Conservation (phyloP, 2,329 filamentous ascomycete genomes). For the Raffaelea albimanens region DNA sequence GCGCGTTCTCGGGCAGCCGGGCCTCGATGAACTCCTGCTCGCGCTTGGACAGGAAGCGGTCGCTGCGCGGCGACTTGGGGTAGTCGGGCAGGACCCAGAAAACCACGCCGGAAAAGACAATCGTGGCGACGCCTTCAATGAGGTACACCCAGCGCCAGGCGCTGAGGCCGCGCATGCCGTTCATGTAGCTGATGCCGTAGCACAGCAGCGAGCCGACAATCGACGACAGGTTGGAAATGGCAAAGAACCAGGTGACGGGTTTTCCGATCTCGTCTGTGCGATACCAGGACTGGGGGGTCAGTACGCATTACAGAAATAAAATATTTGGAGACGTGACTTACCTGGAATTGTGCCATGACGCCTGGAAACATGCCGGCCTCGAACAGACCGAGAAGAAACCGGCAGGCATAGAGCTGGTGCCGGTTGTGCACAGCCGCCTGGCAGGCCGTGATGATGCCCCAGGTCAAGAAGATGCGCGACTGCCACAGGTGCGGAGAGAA, state of each 20-base stretch:
- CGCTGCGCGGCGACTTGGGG: slow-evolving; percentile 22
- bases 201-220: slow-evolving; percentile 24
- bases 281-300: slow-evolving; percentile 38
- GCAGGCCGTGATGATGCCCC: slow-evolving; percentile 37
- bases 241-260: slow-evolving; percentile 32
- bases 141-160: slow-evolving; percentile 10
- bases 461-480: slow-evolving; percentile 42
- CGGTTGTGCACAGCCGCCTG: slow-evolving; percentile 28
- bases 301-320: no score
- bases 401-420: slow-evolving; percentile 24
- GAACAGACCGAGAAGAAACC: slow-evolving; percentile 29
- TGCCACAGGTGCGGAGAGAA: slow-evolving; percentile 51
- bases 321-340: no score
- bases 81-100: slow-evolving; percentile 44
- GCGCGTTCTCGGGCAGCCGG: slow-evolving; percentile 9
- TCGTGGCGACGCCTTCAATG: slow-evolving; percentile 7
- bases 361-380: slow-evolving; percentile 33
- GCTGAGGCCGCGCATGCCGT: slow-evolving; percentile 11
- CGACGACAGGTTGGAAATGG: slow-evolving; percentile 22
- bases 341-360: slow-evolving; percentile 29
- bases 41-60: slow-evolving; percentile 3
- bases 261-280: slow-evolving; percentile 31
- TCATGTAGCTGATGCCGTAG: slow-evolving; percentile 41
- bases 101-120: slow-evolving; percentile 13
- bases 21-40: slow-evolving; percentile 10